Base-by-base conservation (phyloP, 352 stramenopile genomes). In the Thraustotheca clavata region DNA sequence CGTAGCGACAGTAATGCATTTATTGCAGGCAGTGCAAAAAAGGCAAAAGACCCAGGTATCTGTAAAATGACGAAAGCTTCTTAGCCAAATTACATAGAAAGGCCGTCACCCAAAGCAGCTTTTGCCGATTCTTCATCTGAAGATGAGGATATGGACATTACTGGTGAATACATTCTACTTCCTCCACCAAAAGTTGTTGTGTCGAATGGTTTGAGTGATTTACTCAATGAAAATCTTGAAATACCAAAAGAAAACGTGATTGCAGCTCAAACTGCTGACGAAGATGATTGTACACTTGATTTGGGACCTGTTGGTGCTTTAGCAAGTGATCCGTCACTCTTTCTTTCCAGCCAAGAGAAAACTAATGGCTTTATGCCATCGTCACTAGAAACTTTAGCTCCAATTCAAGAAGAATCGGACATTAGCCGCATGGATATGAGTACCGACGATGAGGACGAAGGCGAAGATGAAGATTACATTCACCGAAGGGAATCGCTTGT, bases 61-160 rank as follows among this genome's bases (percentile, higher is more conserved):
- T 48, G 18, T 48, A n/a, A n/a, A n/a, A n/a, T n/a, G n/a, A n/a
- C n/a, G n/a, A n/a, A n/a, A n/a, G n/a, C n/a, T n/a, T n/a, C 1
- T 9, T 38, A 34, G 11, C 22, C 20, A 8, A 34, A 0, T 50
- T 50, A 32, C 8, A 27, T 49, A 62, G 34, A 22, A 22, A 4
- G 9, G 34, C 24, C 54, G n/a, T 2, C 34, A 29, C 43, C 43
- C 7, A 6, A 50, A 31, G 34, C 43, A 9, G 9, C 43, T 2
- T 52, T 52, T 52, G 34, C 35, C 7, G 38, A 50, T 22, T 91
- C 85, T 9, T 90, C 80, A 0, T 82, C 89, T 50, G 77, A 79
- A 41, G 79, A 78, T 2, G 85, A 94, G 54, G 85, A 94, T 49
- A 94, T 94, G 81, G 85, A 94, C 31, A 87, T 94, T 54, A 92